Percentiles rank a stretch among this genome's conserved stretches.
These are phyloP conservation scores for Pleurotus sapidus DNA, from an alignment of 768 basidiomycete species.

Conservation along the genomic window DNA sequence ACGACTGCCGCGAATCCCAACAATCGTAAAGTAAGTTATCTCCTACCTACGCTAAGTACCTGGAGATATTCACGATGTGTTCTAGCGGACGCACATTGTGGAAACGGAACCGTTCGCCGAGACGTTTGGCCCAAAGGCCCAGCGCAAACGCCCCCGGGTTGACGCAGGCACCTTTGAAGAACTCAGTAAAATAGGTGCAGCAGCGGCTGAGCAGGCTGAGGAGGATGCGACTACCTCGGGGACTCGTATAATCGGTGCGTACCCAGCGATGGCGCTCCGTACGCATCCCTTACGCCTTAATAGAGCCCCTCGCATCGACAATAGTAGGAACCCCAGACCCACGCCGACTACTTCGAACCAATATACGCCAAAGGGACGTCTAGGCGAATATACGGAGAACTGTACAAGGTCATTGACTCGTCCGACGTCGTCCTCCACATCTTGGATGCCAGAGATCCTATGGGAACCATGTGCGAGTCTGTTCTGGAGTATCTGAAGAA, in stretches of 20 bases:
- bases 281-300: neutral
- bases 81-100: slow-evolving; percentile 86
- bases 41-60: slow-evolving; percentile 7
- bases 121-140: slow-evolving; percentile 95
- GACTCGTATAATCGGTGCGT: slow-evolving; percentile 44
- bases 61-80: slow-evolving; percentile 1
- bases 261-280: neutral
- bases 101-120: slow-evolving; percentile 94
- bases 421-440: slow-evolving; percentile 96
- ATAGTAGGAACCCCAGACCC: slow-evolving; percentile 55
- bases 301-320: slow-evolving; percentile 49
- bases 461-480: slow-evolving; percentile 94
- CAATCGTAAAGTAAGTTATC: slow-evolving; percentile 59
- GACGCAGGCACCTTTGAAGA: slow-evolving; percentile 94
- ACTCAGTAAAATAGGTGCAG: slow-evolving; percentile 63
- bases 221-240: slow-evolving; percentile 33
- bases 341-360: slow-evolving; percentile 83
- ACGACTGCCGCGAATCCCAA: slow-evolving; percentile 85
- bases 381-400: slow-evolving; percentile 92
- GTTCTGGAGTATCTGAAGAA: slow-evolving; percentile 91
- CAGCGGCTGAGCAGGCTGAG: slow-evolving; percentile 53
- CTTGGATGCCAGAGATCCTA: slow-evolving; percentile 91
- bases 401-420: slow-evolving; percentile 99
- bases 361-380: slow-evolving; percentile 96
- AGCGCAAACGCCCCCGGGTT: slow-evolving; percentile 84